A percentile compares a stretch with the other conserved stretches of the same genome.
Evolutionary conservation across 1,284 basidiomycete genomes (phyloP).

Genomic region (Naganishia sp.): DNA sequence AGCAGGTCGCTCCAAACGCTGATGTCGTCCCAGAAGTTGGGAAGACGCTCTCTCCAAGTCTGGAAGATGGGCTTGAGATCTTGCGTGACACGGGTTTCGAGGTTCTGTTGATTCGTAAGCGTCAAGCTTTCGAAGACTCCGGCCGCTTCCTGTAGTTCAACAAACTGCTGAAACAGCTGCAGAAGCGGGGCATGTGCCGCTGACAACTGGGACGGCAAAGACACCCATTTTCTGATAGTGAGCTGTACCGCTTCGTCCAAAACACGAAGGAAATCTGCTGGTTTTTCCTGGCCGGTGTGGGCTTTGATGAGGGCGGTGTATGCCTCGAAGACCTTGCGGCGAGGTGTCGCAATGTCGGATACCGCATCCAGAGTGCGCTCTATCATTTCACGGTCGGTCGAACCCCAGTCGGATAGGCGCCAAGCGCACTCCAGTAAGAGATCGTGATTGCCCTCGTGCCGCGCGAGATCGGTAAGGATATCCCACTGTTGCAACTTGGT

Average conservation of each 20-base stretch:
- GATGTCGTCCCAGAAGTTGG: conserved; percentile 96
- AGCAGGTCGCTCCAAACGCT: conserved; percentile 98
- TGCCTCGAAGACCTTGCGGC: conserved; percentile 92
- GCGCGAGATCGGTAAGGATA: conserved; percentile 86
- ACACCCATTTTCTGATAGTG: conserved; percentile 93
- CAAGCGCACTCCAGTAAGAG: conserved; percentile 93
- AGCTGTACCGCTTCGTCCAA: conserved; percentile 97
- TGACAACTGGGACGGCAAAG: conserved; percentile 78
- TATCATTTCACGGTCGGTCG: conserved; percentile 66
- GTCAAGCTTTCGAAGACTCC: conserved; percentile 90
- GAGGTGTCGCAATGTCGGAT: conserved; percentile 84
- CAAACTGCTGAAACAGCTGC: conserved; percentile 98
- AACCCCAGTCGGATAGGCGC: conserved; percentile 89
- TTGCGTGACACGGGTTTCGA: conserved; percentile 84
- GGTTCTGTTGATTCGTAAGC: conserved; percentile 80
- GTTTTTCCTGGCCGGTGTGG: conserved; percentile 54
- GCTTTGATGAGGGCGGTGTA: conserved; percentile 77
- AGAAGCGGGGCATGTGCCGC: conserved; percentile 90
- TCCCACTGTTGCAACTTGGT: conserved; percentile 99
- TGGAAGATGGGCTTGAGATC: conserved; percentile 95
- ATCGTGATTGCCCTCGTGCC: conserved; percentile 87
- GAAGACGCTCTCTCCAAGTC: conserved; percentile 95
- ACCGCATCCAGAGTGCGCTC: conserved; percentile 83
- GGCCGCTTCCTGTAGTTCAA: conserved; percentile 94
- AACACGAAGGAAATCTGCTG: conserved; percentile 73